phyloP scores from a whole-genome alignment of 1,284 basidiomycete genomes.

The Fomitopsis betulina region DNA sequence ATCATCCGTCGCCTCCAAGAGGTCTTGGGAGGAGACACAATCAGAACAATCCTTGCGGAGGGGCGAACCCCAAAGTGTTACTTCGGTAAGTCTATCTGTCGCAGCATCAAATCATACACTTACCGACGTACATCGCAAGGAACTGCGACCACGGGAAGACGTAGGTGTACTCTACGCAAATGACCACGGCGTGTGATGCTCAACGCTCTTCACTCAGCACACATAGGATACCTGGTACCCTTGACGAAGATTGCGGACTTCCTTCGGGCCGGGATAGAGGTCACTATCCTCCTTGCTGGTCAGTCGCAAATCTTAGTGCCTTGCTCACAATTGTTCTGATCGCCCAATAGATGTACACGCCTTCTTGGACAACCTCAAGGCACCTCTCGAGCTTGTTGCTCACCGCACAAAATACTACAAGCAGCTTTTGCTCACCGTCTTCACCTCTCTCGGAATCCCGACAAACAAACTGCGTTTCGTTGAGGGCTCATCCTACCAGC shows the following conservation, averaged over 20 bases:
- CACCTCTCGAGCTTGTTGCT: conserved; percentile 89
- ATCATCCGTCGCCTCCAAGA: conserved; percentile 90
- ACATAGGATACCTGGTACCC: conserved; percentile 96
- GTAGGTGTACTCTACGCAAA: conserved; percentile 45
- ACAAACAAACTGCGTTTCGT: conserved; percentile 83
- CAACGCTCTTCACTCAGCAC: conserved; percentile 49
- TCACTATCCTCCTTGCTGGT: conserved; percentile 90
- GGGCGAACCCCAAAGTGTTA: conserved; percentile 78
- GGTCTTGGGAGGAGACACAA: conserved; percentile 80
- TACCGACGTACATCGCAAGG: conserved; percentile 43
- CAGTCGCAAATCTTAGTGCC: conserved; percentile 15
- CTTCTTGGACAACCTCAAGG: conserved; percentile 97
- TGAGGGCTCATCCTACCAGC: conserved; percentile 89
- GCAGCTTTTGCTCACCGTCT: conserved; percentile 77
- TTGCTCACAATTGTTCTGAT: background rate
- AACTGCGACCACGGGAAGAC: conserved; percentile 90
- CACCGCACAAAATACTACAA: conserved; percentile 93
- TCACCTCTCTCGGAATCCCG: conserved; percentile 89
- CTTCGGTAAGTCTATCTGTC: conserved; percentile 64
- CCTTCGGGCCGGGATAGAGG: conserved; percentile 85
- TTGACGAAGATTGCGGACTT: conserved; percentile 98
- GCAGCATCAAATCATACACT: background rate
- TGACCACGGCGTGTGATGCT: background rate
- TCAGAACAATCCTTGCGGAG: conserved; percentile 81
- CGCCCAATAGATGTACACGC: conserved; percentile 81